phyloP scores from a whole-genome alignment of 768 basidiomycete species.

The Tulasnella sp. region DNA sequence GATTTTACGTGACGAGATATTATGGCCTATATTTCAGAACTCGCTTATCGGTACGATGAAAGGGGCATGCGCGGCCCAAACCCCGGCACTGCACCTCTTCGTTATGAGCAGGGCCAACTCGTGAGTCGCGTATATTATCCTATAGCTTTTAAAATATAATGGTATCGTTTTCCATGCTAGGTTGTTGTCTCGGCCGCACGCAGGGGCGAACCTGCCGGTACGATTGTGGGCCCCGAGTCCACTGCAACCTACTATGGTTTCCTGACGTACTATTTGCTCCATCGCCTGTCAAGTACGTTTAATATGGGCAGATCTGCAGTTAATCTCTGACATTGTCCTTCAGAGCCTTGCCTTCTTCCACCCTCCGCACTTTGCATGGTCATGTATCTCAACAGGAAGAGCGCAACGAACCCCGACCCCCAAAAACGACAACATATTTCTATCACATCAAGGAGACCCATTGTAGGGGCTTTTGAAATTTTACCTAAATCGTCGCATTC shows the following conservation, averaged over 20 bases:
- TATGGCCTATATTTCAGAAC: not conserved
- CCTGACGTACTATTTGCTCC: not conserved
- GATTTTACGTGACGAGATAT: not conserved
- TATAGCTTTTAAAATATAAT: not conserved
- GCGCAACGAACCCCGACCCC: not conserved
- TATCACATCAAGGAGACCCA: not conserved
- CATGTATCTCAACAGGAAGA: not conserved
- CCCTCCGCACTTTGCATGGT: not conserved
- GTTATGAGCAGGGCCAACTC: not conserved
- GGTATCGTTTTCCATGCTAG: not conserved
- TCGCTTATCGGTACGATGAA: not conserved
- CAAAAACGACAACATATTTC: not conserved
- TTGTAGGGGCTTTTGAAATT: not conserved
- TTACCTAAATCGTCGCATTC: not conserved
- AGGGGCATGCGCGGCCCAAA: not conserved
- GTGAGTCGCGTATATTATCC: not conserved
- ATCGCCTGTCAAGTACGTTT: not conserved
- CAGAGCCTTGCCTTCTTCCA: not conserved
- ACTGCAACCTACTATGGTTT: not conserved
- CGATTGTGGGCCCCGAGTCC: not conserved
- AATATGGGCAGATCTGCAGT: not conserved
- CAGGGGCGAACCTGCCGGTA: not conserved
- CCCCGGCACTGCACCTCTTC: not conserved
- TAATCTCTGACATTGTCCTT: not conserved
- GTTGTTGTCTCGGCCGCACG: not conserved